Base-by-base conservation (phyloP, 2,329 filamentous ascomycete genomes). In the Chaetomium sp. region DNA sequence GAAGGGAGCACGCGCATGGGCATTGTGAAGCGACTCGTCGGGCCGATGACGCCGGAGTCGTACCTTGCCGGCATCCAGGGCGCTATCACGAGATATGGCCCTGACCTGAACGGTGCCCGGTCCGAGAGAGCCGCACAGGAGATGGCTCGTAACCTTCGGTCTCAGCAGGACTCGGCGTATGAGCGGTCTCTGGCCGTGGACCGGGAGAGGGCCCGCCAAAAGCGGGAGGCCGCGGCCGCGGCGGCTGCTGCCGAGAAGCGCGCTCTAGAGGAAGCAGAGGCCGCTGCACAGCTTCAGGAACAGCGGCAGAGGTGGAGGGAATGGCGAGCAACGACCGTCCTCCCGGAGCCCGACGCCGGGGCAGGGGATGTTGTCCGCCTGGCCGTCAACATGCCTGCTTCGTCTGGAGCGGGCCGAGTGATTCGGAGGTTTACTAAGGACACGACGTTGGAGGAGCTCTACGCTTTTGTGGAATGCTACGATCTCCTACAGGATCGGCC, bases 391-490 rank as follows among this genome's bases (percentile, higher is more conserved):
- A 80, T 86, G 79, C 81, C 82, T 7, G 75, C 79, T 61, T 69
- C 69, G 35, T 72, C 71, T 0, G 86, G 81, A 4, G 87, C 83
- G 0, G 87, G 89, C 49, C 80, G 91, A 43, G 81, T 96, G 2
- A 81, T 95, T 54, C 81, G 92, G 43, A 82, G 81, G 49, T 97
- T 99, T 68, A 70, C 76, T 0, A 76, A 79, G 1, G 76, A 82
- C n/a, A 82, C 88, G 0, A 78, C 80, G 2, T 75, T 97, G 40
- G 92, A 97, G 68, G 91, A 96, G 66, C 74, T 99, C 5, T 97
- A 97, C 70, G 94, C 92, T 0, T 96, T 95, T 72, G 91, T 97
- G 2, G 94, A 99, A 68, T 97, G 92, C 72, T 86, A 91, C 68
- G 85, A 89, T 52, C 64, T 87, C 5, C 64, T 91, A 3, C 71